Evolutionary conservation across 1,284 basidiomycete genomes (phyloP).

Genomic region (Tilletiopsis washingtonensis): DNA sequence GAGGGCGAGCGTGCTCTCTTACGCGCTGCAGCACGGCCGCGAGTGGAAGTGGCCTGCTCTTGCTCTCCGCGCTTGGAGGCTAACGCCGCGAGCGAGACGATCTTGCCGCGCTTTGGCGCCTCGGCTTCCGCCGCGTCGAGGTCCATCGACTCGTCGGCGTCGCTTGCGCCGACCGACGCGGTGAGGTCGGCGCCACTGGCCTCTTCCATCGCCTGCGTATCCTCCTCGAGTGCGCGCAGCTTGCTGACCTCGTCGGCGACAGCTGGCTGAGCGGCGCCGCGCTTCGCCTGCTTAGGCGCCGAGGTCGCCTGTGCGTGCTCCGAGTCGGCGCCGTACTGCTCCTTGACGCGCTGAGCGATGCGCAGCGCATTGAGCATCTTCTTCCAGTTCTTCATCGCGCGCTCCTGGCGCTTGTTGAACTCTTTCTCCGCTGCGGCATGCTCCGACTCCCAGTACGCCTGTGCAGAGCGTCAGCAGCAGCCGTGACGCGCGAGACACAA

Average conservation of each 20-base stretch:
- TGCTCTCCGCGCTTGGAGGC: conserved; percentile 15
- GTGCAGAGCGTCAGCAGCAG: neutral
- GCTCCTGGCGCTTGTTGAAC: conserved; percentile 66
- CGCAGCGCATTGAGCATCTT: conserved; percentile 78
- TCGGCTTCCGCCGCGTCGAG: neutral
- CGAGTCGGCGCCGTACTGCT: conserved; percentile 57
- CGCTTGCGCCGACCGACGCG: neutral
- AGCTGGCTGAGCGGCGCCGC: neutral
- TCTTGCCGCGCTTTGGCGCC: neutral
- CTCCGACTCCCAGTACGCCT: conserved; percentile 79
- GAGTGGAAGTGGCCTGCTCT: too few species aligned
- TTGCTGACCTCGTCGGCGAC: neutral
- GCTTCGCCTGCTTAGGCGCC: neutral
- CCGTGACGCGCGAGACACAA: neutral
- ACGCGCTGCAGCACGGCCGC: too few species aligned
- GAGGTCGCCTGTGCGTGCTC: neutral
- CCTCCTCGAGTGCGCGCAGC: neutral
- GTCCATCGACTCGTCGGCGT: neutral
- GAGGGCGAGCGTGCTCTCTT: too few species aligned
- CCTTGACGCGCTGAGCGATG: conserved; percentile 71
- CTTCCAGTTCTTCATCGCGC: conserved; percentile 77
- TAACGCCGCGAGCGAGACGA: conserved; percentile 4
- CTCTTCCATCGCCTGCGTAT: neutral
- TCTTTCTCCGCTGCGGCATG: conserved; percentile 70
- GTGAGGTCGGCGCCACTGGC: neutral